Evolutionary conservation across 306 rosid species (phyloP), one percentile per base, ranked within the genome.

Genomic region (Senna siamea): DNA sequence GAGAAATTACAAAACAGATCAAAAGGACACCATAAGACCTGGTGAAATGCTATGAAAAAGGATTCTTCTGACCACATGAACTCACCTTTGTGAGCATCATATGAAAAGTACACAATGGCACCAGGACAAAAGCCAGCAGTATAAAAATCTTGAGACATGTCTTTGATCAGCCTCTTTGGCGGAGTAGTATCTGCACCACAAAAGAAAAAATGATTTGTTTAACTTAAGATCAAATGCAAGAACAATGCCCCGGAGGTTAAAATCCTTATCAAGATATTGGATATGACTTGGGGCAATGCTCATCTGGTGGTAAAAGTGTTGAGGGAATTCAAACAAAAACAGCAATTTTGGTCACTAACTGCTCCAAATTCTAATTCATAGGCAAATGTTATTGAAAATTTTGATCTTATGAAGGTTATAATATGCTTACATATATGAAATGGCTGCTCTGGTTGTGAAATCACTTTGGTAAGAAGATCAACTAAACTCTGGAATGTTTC

Each of bases 61-160:
- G 32, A 69, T 75, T 66, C 70, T 41, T n/a, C 20, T 14, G 52
- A 54, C 37, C 15, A n/a, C 30, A 60, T 67, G 75, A 70, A 74
- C 89, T 60, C 61, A 90, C 99, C 98, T 79, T 78, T 83, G 15
- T 87, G 86, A 70, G 71, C 68, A 82, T 83, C 79, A 41, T 88
- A 87, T 8, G 96, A 75, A 61, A 94, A 94, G 77, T 94, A 92
- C 51, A 94, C 88, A 17, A 94, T 84, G 48, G 98, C 99, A 43
- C 98, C 97, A 2, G 99, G 99, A 72, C 85, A 81, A 83, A 92
- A 94, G 32, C 95, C 97, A 71, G 89, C 89, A 55, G 76, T 60
- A 78, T 82, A 87, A 43, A 92, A 94, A 78, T 94, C 97, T 66
- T 80, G 95, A 5, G 95, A 73, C 81, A 70, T 47, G 72, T 90